These are phyloP conservation scores for Liriodendron chinense DNA, from an alignment of 164 flowering plant species.

Conservation along the genomic window DNA sequence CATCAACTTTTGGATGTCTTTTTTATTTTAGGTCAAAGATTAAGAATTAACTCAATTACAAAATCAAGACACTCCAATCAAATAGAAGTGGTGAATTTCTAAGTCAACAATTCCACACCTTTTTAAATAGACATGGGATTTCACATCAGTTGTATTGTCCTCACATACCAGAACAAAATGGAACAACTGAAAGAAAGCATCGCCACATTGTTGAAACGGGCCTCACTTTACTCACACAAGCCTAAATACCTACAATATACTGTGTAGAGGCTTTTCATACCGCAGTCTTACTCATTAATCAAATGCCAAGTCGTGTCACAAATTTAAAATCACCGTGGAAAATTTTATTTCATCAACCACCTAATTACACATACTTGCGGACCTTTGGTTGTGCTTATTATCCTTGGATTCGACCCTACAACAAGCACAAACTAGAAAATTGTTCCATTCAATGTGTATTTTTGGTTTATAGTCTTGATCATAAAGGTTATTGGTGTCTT, in stretches of 20 bases:
- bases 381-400: background rate
- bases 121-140: background rate
- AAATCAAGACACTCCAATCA: background rate
- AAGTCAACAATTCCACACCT: background rate
- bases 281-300: background rate
- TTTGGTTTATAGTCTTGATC: background rate
- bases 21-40: background rate
- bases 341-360: background rate
- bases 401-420: background rate
- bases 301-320: background rate
- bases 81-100: background rate
- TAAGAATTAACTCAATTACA: background rate
- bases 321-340: background rate
- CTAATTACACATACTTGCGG: background rate
- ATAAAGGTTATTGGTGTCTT: background rate
- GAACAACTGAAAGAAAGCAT: background rate
- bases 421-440: background rate
- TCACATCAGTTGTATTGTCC: background rate
- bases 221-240: background rate
- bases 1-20: background rate
- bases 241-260: background rate
- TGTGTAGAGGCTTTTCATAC: background rate
- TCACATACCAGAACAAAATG: background rate
- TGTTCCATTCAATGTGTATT: background rate
- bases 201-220: background rate